A percentile compares a stretch with the other conserved stretches of the same genome.
Conservation (phyloP, 257 asterid genomes). For the Lantana camara region DNA sequence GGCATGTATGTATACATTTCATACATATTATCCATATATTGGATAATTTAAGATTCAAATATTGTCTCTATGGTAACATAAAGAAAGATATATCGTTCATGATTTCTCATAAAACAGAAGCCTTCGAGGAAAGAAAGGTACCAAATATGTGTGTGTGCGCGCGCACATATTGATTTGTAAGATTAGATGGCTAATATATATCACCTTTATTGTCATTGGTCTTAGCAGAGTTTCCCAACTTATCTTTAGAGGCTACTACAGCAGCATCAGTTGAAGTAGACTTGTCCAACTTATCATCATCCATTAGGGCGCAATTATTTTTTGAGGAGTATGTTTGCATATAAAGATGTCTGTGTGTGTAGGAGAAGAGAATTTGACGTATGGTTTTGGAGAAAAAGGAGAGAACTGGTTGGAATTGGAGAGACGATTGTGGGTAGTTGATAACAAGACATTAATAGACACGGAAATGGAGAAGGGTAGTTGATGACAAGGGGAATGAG, state of each 20-base stretch:
- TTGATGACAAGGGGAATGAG: conserved; percentile 34
- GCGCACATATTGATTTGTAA: no score
- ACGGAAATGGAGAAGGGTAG: conserved; percentile 46
- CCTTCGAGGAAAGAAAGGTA: background rate
- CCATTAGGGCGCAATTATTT: conserved; percentile 15
- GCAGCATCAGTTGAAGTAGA: background rate
- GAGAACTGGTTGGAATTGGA: background rate
- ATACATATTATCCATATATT: no score
- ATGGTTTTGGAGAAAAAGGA: background rate
- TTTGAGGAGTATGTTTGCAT: background rate
- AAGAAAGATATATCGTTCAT: background rate
- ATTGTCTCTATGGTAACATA: background rate
- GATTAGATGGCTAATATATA: background rate
- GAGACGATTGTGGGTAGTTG: conserved; percentile 45
- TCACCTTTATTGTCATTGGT: no score
- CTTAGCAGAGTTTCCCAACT: no score
- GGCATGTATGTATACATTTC: background rate
- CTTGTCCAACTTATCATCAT: conserved; percentile 24
- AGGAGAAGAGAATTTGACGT: background rate
- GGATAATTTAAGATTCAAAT: no score
- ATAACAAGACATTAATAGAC: conserved; percentile 22
- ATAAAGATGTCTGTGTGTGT: background rate
- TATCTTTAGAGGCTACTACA: conserved; percentile 14
- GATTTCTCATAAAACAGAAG: background rate
- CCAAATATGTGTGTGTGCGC: no score